Percentiles rank a stretch among this genome's conserved stretches.
Conservation (phyloP, 345 rosid genomes). For the Eucalyptus urophylla region DNA sequence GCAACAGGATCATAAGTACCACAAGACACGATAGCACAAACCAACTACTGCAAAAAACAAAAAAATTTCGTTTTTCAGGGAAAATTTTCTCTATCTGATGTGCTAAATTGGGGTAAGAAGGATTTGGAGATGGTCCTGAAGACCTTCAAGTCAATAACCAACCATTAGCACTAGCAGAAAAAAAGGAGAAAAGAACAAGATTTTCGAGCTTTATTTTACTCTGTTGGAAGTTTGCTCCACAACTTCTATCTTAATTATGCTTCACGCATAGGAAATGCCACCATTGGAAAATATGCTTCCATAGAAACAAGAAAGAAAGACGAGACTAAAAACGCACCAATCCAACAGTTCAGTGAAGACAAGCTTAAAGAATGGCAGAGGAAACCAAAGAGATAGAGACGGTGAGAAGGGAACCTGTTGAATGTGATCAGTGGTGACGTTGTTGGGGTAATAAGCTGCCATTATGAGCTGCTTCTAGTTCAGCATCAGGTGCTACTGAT, state of each 20-base stretch:
- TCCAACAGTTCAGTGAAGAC: not conserved
- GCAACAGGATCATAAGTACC: not conserved
- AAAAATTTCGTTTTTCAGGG: not conserved
- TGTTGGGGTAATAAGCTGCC: slow-evolving; percentile 94
- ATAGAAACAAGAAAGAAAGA: not conserved
- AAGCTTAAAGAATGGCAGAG: not conserved
- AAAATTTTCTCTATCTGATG: not conserved
- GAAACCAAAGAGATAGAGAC: not conserved
- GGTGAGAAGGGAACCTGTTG: slow-evolving; percentile 54
- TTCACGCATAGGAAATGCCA: not conserved
- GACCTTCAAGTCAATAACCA: not conserved
- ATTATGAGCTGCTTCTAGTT: slow-evolving; percentile 89
- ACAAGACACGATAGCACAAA: not conserved
- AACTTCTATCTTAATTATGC: not conserved
- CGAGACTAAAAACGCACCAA: not conserved
- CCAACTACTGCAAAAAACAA: not conserved
- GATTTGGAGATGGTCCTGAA: not conserved
- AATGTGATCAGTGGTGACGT: slow-evolving; percentile 97
- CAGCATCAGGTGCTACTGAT: slow-evolving; percentile 92
- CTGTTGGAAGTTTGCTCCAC: not conserved
- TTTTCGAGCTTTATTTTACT: not conserved
- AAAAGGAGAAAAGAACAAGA: not conserved
- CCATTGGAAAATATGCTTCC: not conserved
- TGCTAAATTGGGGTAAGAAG: not conserved
- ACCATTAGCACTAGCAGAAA: not conserved